Evolutionary conservation across 2,329 filamentous ascomycete genomes (phyloP), one percentile per base, ranked within the genome.

Genomic region (Lachnellula occidentalis): DNA sequence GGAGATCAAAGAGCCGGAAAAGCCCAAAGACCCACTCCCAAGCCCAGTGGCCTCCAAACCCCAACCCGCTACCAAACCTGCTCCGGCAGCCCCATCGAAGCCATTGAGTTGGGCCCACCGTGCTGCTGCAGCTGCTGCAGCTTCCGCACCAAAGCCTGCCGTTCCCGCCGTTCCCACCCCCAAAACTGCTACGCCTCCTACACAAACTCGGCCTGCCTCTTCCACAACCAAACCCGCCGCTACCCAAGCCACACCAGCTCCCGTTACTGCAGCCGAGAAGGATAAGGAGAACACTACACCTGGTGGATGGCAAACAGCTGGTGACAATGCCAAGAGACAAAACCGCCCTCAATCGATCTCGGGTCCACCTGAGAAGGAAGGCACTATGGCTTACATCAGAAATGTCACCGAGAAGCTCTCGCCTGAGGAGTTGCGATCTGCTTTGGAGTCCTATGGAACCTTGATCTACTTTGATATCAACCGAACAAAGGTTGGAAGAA

Each of bases 341-440:
- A 86, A 85, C 66, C 84, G 90, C 60, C 82, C 81, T 50, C 86
- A 88, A 71, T 82, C 85, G 52, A 78, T 83, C 64, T 77, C 83
- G 53, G 77, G 78, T 24, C 72, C 75, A n/a, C 69, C 75, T 46
- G 88, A 92, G 67, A 87, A 90, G 67, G 87, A 92, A 59, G 83
- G 83, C 58, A 86, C 86, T 51, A 82, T 91, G 63, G 94, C 88
- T 19, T 97, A 96, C 72, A 90, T 99, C 72, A 96, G 96, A 78
- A 95, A 92, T 66, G 92, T 97, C 48, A 92, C 86, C 48, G 91
- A 95, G 34, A 92, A 91, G 74, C 86, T 99, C 50, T 82, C 89
- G 69, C 80, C 85, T 14, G 81, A 83, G 41, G 82, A 90, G 46
- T 78, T 99, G 56, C 86, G 80, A 71, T 78, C 79, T 51, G 80